Evolutionary conservation across 2,329 filamentous ascomycete genomes (phyloP), one percentile per base, ranked within the genome.

Genomic region (Xylaria digitata): DNA sequence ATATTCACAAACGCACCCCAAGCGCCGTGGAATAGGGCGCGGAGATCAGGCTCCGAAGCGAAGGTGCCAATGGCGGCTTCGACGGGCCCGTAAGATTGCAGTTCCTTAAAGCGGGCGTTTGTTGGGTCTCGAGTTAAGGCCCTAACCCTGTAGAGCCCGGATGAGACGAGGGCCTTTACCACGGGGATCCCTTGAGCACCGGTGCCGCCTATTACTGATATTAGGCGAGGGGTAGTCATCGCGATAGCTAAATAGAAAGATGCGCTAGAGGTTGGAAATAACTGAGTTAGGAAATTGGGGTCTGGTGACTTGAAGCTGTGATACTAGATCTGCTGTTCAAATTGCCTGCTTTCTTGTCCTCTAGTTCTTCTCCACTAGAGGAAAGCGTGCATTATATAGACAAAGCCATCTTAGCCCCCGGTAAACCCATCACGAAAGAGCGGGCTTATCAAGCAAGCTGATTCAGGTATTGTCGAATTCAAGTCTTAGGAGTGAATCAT

Each of bases 1-100:
- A 62, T 62, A 32, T 62, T 62, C 6, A 62, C 59, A 17, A 54
- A 62, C 3, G 59, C 59, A 1, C 59, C 59, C 59, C 59, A 62
- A 2, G 59, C 59, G n/a, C 59, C 59, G 17, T 50, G 59, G 40
- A 62, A 62, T 23, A 55, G 19, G 7, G 26, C 6, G 1, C 42
- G 59, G 15, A 62, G 59, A n/a, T 43, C 30, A 21, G 49, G 11
- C 21, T 62, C 59, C 15, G 49, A 62, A 26, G 59, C 59, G 37
- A 55, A 62, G n/a, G 59, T 62, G 26, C 59, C 59, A 13, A 48
- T 17, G 19, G 34, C 37, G 30, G 49, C 30, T 19, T 62, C 59
- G 40, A 62, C 59, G 26, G 52, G 49, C 30, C 59, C 49, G n/a
- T 55, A 55, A 11, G 59, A 62, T 62, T 62, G 59, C 15, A 62